Evolutionary conservation across 1,284 basidiomycete genomes (phyloP), one percentile per base, ranked within the genome.

Genomic region (Leucoagaricus sp.): DNA sequence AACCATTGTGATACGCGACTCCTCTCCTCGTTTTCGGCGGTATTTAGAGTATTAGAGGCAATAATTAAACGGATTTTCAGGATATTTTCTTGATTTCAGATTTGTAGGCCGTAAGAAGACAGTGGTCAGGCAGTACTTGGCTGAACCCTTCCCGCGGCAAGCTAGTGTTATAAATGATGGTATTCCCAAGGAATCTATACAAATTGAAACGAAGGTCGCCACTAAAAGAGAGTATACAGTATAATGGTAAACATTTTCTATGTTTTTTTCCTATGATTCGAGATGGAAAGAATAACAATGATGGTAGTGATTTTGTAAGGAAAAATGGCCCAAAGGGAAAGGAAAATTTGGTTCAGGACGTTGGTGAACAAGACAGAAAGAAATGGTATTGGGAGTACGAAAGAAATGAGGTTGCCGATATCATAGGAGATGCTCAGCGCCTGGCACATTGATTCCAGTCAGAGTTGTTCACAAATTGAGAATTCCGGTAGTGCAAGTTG

Each of bases 401-500:
- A 36, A 47, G 28, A 40, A 13, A 29, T 31, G 8, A n/a, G 41
- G 5, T 15, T 41, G 40, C 4, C 3, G n/a, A 41, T 23, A 41
- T 41, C 13, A 41, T 31, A 13, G 31, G 25, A 10, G 29, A 26
- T 25, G 10, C 25, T 52, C 49, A 40, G 26, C 34, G 49, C 31
- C 49, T 40, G 42, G 55, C n/a, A 29, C 10, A 51, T 4, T 41
- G 42, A 31, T 40, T 41, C 55, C 49, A 48, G 13, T 56, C 41
- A 44, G 40, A n/a, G 10, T 21, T 34, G 15, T 47, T 47, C 26
- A 40, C 29, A 36, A 29, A 41, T 58, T 60, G 45, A 58, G 53
- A 36, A 15, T 56, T 44, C 48, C 48, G 23, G 26, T 55, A 48
- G 59, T 46, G 34, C 52, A 50, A 40, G 34, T 42, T 41, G 29